Conservation (phyloP, 345 rosid genomes). For the Citrus unshiu region DNA sequence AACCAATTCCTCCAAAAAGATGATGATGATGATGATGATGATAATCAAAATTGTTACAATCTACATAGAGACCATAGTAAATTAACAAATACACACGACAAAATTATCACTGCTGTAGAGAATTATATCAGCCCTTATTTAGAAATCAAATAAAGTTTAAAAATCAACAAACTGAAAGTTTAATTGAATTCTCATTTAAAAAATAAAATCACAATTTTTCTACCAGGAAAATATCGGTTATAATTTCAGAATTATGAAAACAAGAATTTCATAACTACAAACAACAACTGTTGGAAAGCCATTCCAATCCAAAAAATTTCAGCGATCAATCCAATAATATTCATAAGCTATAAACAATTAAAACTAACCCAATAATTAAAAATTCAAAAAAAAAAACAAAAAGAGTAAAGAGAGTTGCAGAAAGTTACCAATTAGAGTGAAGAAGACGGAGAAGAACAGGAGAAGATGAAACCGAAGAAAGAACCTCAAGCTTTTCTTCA, state of each 20-base stretch:
- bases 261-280: background rate
- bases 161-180: background rate
- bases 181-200: background rate
- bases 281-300: constrained; percentile 11
- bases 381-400: background rate
- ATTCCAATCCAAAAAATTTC: background rate
- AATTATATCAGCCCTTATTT: background rate
- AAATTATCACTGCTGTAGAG: background rate
- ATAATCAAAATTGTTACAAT: background rate
- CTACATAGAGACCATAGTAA: background rate
- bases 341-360: background rate
- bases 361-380: background rate
- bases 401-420: background rate
- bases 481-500: constrained; percentile 35
- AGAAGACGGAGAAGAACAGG: constrained; percentile 30
- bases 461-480: constrained; percentile 22
- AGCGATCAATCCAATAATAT: constrained; percentile 14
- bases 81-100: background rate
- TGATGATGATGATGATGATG: too few species aligned
- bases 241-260: constrained; percentile 1
- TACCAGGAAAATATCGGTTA: background rate
- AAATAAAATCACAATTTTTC: background rate
- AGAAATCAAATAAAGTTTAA: background rate
- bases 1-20: background rate
- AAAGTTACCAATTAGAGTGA: constrained; percentile 54